These are phyloP conservation scores for Naganishia randhawae DNA, from an alignment of 768 basidiomycete genomes.

Conservation along the genomic window DNA sequence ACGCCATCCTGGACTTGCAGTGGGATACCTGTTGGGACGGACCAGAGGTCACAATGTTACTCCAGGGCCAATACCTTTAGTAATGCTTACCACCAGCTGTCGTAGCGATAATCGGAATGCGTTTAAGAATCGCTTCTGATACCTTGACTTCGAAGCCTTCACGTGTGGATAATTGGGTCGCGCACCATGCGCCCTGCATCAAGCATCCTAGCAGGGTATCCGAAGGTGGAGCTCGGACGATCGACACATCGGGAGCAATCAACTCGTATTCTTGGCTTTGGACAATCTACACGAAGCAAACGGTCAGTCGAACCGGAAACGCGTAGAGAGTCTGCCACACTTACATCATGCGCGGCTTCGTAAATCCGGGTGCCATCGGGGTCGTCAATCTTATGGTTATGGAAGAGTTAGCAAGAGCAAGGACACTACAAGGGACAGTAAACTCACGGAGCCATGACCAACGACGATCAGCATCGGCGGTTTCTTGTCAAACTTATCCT, in stretches of 20 bases:
- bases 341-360: slow-evolving; percentile 43
- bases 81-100: slow-evolving; percentile 62
- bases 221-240: slow-evolving; percentile 70
- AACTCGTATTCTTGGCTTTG: slow-evolving; percentile 36
- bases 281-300: slow-evolving; percentile 35
- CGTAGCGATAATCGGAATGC: slow-evolving; percentile 77
- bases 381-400: slow-evolving; percentile 65
- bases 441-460: slow-evolving; percentile 63
- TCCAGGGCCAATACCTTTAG: not conserved
- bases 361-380: slow-evolving; percentile 64
- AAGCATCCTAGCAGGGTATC: slow-evolving; percentile 73
- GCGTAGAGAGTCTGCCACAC: not conserved
- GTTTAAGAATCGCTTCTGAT: slow-evolving; percentile 77
- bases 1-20: slow-evolving; percentile 83
- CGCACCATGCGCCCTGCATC: slow-evolving; percentile 82
- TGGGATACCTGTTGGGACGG: slow-evolving; percentile 64
- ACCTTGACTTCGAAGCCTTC: slow-evolving; percentile 99
- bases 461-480: slow-evolving; percentile 51
- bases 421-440: not conserved
- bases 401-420: slow-evolving; percentile 50
- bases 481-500: slow-evolving; percentile 14
- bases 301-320: not conserved
- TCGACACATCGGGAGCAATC: slow-evolving; percentile 57
- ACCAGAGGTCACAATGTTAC: not conserved
- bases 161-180: slow-evolving; percentile 82